These are phyloP conservation scores for Citrus glauca DNA, from an alignment of 345 rosid genomes.

Conservation along the genomic window DNA sequence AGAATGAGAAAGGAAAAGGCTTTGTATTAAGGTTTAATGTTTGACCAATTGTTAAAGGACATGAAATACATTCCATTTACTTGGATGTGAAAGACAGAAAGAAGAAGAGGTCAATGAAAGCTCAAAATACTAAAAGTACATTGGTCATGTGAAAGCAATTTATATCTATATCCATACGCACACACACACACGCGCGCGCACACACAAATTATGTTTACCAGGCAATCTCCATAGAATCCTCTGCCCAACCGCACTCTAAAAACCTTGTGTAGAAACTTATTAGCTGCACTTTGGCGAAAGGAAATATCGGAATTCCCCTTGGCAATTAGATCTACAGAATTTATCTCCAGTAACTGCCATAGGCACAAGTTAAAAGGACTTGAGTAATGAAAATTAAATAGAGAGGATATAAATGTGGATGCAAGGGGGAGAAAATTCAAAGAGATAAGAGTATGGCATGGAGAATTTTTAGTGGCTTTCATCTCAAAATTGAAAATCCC, in stretches of 20 bases:
- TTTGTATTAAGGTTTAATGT: not conserved
- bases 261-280: constrained; percentile 56
- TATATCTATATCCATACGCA: no score
- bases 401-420: not conserved
- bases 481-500: not conserved
- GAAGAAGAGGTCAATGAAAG: not conserved
- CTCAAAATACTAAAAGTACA: constrained; percentile 2
- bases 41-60: not conserved
- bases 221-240: constrained; percentile 93
- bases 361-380: constrained; percentile 19
- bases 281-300: constrained; percentile 46
- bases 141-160: not conserved
- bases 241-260: constrained; percentile 63
- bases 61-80: not conserved
- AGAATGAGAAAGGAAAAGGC: no score
- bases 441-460: not conserved
- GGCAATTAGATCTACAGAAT: constrained; percentile 45
- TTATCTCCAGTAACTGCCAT: constrained; percentile 55
- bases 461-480: not conserved
- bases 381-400: constrained; percentile 7
- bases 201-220: constrained; percentile 46
- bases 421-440: not conserved
- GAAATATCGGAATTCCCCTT: constrained; percentile 49
- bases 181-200: no score
- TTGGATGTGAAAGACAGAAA: not conserved